Conservation (phyloP, 257 asterid genomes). For the Mitragyna speciosa region DNA sequence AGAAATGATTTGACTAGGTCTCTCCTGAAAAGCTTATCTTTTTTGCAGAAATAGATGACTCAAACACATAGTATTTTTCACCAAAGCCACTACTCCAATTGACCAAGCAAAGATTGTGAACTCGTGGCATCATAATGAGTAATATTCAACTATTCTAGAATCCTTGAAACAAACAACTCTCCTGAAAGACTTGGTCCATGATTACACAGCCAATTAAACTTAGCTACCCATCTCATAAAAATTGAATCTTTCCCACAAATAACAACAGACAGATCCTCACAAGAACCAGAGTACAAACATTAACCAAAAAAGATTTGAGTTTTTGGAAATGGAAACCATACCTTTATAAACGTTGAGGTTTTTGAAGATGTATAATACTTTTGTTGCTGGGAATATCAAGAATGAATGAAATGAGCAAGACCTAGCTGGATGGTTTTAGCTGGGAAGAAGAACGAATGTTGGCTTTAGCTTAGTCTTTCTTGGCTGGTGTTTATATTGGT, state of each 20-base stretch:
- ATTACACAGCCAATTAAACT: not conserved
- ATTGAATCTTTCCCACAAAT: constrained; percentile 23
- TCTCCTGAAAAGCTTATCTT: not conserved
- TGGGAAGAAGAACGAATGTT: constrained; percentile 12
- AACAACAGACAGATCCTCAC: not conserved
- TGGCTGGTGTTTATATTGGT: constrained; percentile 41
- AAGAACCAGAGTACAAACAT: not conserved
- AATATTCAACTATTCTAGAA: constrained; percentile 14
- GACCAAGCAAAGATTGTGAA: constrained; percentile 16
- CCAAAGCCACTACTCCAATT: not conserved
- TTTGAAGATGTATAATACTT: not conserved
- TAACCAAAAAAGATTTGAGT: not conserved
- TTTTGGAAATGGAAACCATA: constrained; percentile 25
- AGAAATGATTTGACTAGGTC: not conserved
- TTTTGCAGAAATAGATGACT: not conserved
- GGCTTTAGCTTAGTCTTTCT: constrained; percentile 9
- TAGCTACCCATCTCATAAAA: constrained; percentile 32
- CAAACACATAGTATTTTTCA: not conserved
- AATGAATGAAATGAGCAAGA: no score
- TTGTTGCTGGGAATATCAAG: no score
- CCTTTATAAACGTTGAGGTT: constrained; percentile 27
- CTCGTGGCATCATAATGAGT: not conserved
- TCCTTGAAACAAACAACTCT: constrained; percentile 16
- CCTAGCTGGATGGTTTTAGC: not conserved
- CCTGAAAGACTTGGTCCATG: not conserved